phyloP scores from a whole-genome alignment of 2,329 filamentous ascomycete species.

The Fusarium sp. region DNA sequence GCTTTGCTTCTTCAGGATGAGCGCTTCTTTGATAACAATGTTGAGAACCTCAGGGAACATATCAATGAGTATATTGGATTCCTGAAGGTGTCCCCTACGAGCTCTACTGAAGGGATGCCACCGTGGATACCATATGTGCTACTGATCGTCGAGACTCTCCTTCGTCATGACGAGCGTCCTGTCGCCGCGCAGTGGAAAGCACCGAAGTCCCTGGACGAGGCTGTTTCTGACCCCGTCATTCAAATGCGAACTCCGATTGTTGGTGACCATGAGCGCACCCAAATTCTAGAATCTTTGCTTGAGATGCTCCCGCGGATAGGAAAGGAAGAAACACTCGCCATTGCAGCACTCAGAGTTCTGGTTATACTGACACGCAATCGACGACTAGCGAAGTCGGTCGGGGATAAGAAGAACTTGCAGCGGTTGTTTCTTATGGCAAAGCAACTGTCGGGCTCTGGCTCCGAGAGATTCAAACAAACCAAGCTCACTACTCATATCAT shows the following conservation, averaged over 20 bases:
- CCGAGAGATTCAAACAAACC: constrained; percentile 72
- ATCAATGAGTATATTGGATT: constrained; percentile 81
- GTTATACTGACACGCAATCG: constrained; percentile 88
- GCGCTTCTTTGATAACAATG: constrained; percentile 79
- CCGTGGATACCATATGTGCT: constrained; percentile 93
- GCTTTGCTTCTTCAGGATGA: constrained; percentile 87
- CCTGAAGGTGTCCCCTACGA: constrained; percentile 74
- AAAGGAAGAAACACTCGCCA: constrained; percentile 84
- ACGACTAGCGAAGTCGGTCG: constrained; percentile 76
- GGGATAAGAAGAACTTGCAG: constrained; percentile 89
- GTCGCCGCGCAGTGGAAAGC: constrained; percentile 75
- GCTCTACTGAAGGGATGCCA: constrained; percentile 79
- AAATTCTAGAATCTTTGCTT: constrained; percentile 79
- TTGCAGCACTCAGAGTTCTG: constrained; percentile 83
- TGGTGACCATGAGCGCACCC: constrained; percentile 70
- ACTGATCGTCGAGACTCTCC: constrained; percentile 86
- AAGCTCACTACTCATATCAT: constrained; percentile 72
- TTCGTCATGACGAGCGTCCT: constrained; percentile 90
- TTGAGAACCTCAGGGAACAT: constrained; percentile 79
- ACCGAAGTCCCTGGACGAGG: constrained; percentile 60
- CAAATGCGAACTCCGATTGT: constrained; percentile 66
- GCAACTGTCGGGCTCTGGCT: constrained; percentile 82
- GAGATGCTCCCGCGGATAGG: constrained; percentile 86
- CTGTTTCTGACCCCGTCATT: constrained; percentile 64
- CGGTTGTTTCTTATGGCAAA: constrained; percentile 95